Conservation (phyloP, 2,329 filamentous ascomycete species). For the Coniosporium tulheliwenetii region DNA sequence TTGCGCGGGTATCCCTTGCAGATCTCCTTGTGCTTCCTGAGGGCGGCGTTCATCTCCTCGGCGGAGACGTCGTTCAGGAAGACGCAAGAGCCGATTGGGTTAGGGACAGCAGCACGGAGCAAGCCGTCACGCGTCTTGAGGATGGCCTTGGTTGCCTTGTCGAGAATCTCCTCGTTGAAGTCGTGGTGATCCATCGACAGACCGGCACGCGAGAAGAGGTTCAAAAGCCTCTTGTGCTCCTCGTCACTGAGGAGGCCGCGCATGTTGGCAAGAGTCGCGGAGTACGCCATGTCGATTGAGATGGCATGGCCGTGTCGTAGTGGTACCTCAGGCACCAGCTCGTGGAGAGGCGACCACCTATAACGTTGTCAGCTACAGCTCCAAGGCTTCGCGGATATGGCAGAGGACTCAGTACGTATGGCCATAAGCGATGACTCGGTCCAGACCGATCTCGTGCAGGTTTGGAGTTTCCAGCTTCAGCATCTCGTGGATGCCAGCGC, state of each 20-base stretch:
- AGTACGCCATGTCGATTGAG: slow-evolving; percentile 63
- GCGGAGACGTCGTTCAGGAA: slow-evolving; percentile 53
- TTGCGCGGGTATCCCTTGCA: slow-evolving; percentile 47
- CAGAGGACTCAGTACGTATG: slow-evolving; percentile 35
- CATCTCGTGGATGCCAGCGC: slow-evolving; percentile 58
- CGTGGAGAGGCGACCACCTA: slow-evolving; percentile 56
- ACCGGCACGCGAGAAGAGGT: slow-evolving; percentile 53
- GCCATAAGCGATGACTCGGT: slow-evolving; percentile 58
- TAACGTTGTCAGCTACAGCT: slow-evolving; percentile 2
- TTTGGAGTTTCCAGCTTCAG: slow-evolving; percentile 59
- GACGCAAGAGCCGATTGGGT: slow-evolving; percentile 47
- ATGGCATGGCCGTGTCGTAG: slow-evolving; percentile 61
- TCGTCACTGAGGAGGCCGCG: slow-evolving; percentile 44
- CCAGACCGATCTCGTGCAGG: slow-evolving; percentile 55
- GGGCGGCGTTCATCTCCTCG: slow-evolving; percentile 45
- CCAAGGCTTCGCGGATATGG: neutral
- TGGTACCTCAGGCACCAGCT: slow-evolving; percentile 51
- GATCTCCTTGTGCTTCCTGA: slow-evolving; percentile 47
- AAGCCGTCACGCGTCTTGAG: slow-evolving; percentile 55
- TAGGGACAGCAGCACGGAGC: slow-evolving; percentile 52
- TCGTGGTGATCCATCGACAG: slow-evolving; percentile 56
- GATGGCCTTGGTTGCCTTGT: slow-evolving; percentile 51
- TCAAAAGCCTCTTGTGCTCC: slow-evolving; percentile 48
- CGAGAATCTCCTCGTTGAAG: slow-evolving; percentile 50
- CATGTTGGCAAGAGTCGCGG: slow-evolving; percentile 48